Conservation (phyloP, 1,284 basidiomycete species). For the Pyrrhoderma lamaoense region DNA sequence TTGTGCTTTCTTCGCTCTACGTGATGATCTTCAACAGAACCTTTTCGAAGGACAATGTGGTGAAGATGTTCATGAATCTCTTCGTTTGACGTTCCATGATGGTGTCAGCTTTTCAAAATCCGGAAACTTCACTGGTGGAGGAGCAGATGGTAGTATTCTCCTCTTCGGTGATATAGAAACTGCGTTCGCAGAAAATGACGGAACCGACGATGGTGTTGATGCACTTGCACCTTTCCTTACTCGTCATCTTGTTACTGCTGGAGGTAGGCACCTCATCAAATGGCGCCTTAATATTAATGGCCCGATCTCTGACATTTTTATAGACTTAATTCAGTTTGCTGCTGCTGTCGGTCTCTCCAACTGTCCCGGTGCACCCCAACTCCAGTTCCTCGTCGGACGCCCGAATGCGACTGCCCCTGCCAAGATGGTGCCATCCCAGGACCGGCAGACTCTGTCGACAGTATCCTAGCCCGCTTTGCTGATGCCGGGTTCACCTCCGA, state of each 20-base stretch:
- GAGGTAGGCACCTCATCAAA: background rate
- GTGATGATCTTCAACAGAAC: conserved; percentile 20
- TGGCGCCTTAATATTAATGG: too few relatives aligned
- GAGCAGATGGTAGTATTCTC: conserved; percentile 20
- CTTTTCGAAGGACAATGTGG: conserved; percentile 20
- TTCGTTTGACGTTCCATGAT: conserved; percentile 25
- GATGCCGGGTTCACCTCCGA: conserved; percentile 25
- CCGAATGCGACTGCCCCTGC: conserved; percentile 24
- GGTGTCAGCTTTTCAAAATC: conserved; percentile 22
- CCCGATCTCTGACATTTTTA: too few relatives aligned
- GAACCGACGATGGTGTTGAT: conserved; percentile 26
- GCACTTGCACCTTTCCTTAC: conserved; percentile 23
- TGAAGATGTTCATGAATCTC: conserved; percentile 21
- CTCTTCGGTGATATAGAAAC: conserved; percentile 17
- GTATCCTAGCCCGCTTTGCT: conserved; percentile 25
- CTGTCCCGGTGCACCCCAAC: conserved; percentile 27
- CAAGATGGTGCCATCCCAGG: conserved; percentile 25
- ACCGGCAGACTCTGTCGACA: conserved; percentile 25
- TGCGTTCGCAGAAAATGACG: conserved; percentile 23
- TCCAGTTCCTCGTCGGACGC: conserved; percentile 24
- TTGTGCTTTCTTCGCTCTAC: conserved; percentile 21
- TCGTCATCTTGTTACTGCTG: conserved; percentile 24
- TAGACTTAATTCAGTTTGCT: conserved; percentile 28
- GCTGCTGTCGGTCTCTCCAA: conserved; percentile 26
- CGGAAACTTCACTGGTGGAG: conserved; percentile 13